These are phyloP conservation scores for Podospora anserina DNA, from an alignment of 495 filamentous ascomycete genomes.

Conservation along the genomic window DNA sequence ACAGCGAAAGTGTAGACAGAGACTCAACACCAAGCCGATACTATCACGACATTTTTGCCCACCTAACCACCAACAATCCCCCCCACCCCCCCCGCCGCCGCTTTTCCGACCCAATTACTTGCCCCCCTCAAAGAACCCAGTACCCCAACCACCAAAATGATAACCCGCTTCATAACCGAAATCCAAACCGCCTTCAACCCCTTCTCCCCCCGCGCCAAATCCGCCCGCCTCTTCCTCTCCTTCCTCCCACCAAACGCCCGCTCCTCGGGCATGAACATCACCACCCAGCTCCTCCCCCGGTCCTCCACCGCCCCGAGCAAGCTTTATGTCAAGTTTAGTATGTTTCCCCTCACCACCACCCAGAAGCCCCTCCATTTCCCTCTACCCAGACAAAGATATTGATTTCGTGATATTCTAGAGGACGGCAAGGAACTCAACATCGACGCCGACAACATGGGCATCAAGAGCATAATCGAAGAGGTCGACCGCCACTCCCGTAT, in stretches of 20 bases:
- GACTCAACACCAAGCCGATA: not conserved
- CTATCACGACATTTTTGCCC: not conserved
- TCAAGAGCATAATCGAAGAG: conserved; percentile 84
- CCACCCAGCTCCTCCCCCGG: conserved; percentile 71
- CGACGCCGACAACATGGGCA: conserved; percentile 70
- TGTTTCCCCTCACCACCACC: not conserved
- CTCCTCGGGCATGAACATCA: conserved; percentile 66
- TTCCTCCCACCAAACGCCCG: conserved; percentile 79
- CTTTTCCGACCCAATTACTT: not conserved
- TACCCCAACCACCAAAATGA: conserved; percentile 57
- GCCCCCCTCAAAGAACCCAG: too few species aligned
- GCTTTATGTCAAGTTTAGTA: conserved; percentile 74
- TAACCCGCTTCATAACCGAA: conserved; percentile 80
- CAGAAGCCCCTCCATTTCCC: not conserved
- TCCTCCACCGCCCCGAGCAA: conserved; percentile 57
- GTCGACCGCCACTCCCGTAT: conserved; percentile 82
- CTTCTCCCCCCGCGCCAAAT: conserved; percentile 71
- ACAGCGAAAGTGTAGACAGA: not conserved
- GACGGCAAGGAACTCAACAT: conserved; percentile 76
- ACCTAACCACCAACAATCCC: not conserved
- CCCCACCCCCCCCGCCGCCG: too few species aligned
- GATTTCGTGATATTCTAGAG: conserved; percentile 46
- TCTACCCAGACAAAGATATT: too few species aligned
- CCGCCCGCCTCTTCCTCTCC: conserved; percentile 81
- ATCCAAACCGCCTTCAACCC: conserved; percentile 88